Conservation (phyloP, 2,329 filamentous ascomycete genomes). For the Diaporthe sp. region DNA sequence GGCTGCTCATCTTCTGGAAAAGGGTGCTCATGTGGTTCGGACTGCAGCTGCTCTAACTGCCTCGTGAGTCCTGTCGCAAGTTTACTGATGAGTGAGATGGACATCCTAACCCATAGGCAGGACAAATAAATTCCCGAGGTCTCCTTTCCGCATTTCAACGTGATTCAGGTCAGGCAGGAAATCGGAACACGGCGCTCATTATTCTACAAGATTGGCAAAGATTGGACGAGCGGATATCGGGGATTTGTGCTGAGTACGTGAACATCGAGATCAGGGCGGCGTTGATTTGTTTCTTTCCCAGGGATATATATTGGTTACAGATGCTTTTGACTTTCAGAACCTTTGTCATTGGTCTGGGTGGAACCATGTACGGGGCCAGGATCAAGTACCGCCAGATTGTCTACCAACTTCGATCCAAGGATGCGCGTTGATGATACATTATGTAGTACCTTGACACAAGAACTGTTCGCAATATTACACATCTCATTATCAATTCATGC, state of each 20-base stretch:
- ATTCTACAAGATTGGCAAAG: neutral
- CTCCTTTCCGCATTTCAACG: neutral
- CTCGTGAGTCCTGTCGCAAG: neutral
- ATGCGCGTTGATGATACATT: no score
- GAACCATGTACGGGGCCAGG: neutral
- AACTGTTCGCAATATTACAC: no score
- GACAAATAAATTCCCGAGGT: neutral
- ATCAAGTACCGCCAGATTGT: neutral
- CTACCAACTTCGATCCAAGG: neutral
- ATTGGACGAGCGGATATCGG: neutral
- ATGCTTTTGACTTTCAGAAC: neutral
- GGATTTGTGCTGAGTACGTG: neutral
- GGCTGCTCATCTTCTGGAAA: slow-evolving; percentile 12
- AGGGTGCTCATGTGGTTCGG: neutral
- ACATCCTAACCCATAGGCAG: neutral
- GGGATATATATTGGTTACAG: no score
- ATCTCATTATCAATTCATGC: no score
- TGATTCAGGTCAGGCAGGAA: neutral
- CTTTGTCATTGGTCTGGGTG: neutral
- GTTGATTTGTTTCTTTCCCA: neutral
- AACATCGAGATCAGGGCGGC: no score
- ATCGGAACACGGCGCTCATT: neutral
- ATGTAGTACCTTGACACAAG: no score
- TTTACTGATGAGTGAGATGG: neutral
- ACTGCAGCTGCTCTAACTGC: slow-evolving; percentile 11